Base-by-base conservation (phyloP, 202 grass and related monocot genomes). In the Hordeum pubiflorum region DNA sequence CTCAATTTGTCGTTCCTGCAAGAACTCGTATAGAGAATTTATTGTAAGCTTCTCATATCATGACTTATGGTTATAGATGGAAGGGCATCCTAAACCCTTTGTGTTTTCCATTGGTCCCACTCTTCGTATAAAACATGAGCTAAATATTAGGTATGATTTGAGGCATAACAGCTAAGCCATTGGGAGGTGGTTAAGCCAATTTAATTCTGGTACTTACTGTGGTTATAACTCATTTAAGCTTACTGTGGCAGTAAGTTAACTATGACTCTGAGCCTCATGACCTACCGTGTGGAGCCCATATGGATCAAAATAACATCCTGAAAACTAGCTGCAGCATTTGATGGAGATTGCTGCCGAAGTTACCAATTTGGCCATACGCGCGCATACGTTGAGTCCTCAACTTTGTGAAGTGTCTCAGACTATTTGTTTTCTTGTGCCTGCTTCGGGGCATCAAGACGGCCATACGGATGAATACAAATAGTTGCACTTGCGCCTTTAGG, bases 141-240 rank as follows among this genome's bases (percentile, higher is more conserved):
- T 39, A 39, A 69, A 84, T 44, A 26, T 52, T 6, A 37, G 32
- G 32, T 34, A 54, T 84, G 34, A 75, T 69, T 26, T 70, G 54
- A 69, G 39, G 39, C 83, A 18, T 85, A 70, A 9, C 70, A 81
- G 29, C 26, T 61, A 55, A 81, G 60, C 39, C 54, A 50, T 61
- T 43, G 17, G 3, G 13, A 60, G 61, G 18, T 75, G 27, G 33
- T 74, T 24, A 40, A 26, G 46, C 73, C 27, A 75, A 18, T 74
- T 75, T 1, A 48, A 48, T 58, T 77, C 27, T 39, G 14, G 44
- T 75, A n/a, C 6, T 77, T 77, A 63, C 24, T 31, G 46, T 20
- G 58, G 58, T 39, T 63, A 63, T 61, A 63, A 63, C 8, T 46
- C 38, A 77, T 44, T 44, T 44, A 70, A 44, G 22, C 67, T 70